phyloP scores from a whole-genome alignment of 805 yeast species.

The Tetrapisispora iriomotensis region DNA sequence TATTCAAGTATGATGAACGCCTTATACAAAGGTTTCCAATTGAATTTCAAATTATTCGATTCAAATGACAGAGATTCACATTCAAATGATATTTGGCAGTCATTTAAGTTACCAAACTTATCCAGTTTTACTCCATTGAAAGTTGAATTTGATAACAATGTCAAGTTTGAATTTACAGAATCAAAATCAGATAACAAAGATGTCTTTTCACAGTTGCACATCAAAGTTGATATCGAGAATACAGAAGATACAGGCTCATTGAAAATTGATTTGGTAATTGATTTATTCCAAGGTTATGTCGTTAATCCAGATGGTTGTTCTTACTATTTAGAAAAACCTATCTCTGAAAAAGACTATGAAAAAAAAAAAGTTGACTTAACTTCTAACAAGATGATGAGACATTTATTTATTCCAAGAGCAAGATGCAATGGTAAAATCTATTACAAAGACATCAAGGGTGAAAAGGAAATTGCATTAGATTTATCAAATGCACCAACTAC shows the following conservation, averaged over 20 bases:
- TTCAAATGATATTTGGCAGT: slow-evolving; percentile 37
- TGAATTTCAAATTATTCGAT: slow-evolving; percentile 38
- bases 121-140: slow-evolving; percentile 12
- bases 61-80: slow-evolving; percentile 13
- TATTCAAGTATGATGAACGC: slow-evolving; percentile 43
- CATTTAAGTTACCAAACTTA: slow-evolving; percentile 32
- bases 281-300: slow-evolving; percentile 46
- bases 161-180: slow-evolving; percentile 12
- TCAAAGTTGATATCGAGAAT: slow-evolving; percentile 4
- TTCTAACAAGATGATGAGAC: slow-evolving; percentile 43
- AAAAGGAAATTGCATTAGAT: slow-evolving; percentile 9
- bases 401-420: slow-evolving; percentile 76
- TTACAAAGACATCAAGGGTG: slow-evolving; percentile 7
- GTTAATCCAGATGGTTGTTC: slow-evolving; percentile 72
- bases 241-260: slow-evolving; percentile 7
- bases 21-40: slow-evolving; percentile 43
- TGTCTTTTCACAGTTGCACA: neutral
- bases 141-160: slow-evolving; percentile 10
- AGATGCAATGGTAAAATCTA: slow-evolving; percentile 47
- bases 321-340: slow-evolving; percentile 47
- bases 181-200: slow-evolving; percentile 3
- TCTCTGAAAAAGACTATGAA: slow-evolving; percentile 1
- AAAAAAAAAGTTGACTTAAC: neutral
- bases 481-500: slow-evolving; percentile 34
- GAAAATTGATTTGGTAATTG: slow-evolving; percentile 13